Percentiles rank a stretch among this genome's conserved stretches.
phyloP scores from a whole-genome alignment of 305 asterid species.

The Solanum aculeatissimum region DNA sequence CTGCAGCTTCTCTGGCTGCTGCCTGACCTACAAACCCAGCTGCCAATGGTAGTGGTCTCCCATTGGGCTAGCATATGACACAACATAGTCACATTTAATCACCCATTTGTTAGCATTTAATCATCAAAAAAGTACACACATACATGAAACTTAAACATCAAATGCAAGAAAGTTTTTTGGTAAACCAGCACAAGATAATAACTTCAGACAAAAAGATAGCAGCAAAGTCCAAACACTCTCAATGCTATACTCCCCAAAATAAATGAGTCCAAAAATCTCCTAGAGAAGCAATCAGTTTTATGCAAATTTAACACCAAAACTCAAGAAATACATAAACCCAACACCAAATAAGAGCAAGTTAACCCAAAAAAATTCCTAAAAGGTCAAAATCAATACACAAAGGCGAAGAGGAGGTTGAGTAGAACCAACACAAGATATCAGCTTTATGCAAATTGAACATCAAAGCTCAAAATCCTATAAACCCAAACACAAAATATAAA shows the following conservation, averaged over 20 bases:
- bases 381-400: background rate
- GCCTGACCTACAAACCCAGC: slow-evolving; percentile 97
- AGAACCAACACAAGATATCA: background rate
- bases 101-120: background rate
- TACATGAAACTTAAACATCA: background rate
- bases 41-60: slow-evolving; percentile 84
- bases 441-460: background rate
- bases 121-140: background rate
- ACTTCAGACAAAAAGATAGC: background rate
- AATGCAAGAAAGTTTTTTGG: background rate
- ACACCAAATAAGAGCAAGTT: too few species aligned
- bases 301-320: too few species aligned
- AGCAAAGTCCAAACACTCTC: background rate
- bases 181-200: background rate
- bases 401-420: background rate
- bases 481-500: slow-evolving; percentile 7
- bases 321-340: too few species aligned
- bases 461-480: background rate
- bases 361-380: background rate
- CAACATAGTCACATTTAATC: background rate
- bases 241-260: background rate
- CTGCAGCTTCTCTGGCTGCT: slow-evolving; percentile 86
- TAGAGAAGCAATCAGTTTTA: too few species aligned
- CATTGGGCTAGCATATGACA: slow-evolving; percentile 48
- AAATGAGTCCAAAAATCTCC: background rate